Evolutionary conservation across 805 yeast genomes (phyloP).

Genomic region (Kazachstania bromeliacearum): DNA sequence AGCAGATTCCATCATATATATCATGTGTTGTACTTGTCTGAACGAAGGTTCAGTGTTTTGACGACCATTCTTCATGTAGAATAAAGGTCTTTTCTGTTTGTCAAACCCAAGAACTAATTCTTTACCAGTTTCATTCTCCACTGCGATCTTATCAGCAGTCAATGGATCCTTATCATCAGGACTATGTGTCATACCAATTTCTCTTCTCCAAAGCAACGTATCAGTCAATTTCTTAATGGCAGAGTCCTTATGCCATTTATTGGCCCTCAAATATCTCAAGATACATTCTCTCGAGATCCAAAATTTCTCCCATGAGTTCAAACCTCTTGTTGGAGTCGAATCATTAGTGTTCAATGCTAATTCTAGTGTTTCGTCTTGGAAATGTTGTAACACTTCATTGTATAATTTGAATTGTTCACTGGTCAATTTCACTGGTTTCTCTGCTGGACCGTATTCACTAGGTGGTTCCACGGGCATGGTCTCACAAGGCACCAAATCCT

Average conservation of each 20-base stretch:
- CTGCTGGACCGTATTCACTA: conserved; percentile 12
- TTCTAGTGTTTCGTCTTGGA: conserved; percentile 14
- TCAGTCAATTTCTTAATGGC: conserved; percentile 39
- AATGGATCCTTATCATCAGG: conserved; percentile 26
- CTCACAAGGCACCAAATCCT: conserved; percentile 18
- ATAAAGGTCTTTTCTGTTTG: conserved; percentile 43
- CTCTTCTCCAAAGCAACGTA: conserved; percentile 47
- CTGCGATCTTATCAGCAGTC: conserved; percentile 35
- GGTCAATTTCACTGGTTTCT: conserved; percentile 8
- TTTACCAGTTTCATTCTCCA: conserved; percentile 46
- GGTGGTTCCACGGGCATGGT: conserved; percentile 19
- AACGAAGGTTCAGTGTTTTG: conserved; percentile 46
- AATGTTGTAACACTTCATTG: conserved; percentile 12
- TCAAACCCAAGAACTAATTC: conserved; percentile 47
- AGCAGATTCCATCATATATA: conserved; percentile 47
- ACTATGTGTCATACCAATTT: conserved; percentile 37
- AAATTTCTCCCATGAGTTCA: conserved; percentile 30
- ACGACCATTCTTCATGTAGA: conserved; percentile 43
- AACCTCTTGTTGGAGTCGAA: conserved; percentile 14
- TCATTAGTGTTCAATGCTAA: conserved; percentile 30
- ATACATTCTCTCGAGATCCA: conserved; percentile 45
- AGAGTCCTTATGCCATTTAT: conserved; percentile 39
- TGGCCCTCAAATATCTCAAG: conserved; percentile 41
- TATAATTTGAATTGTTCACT: conserved; percentile 14
- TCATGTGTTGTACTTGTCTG: conserved; percentile 47